Evolutionary conservation across 1,139 yeast genomes (phyloP), one percentile per base, ranked within the genome.

Genomic region (Yamadazyma atmosphaerica): DNA sequence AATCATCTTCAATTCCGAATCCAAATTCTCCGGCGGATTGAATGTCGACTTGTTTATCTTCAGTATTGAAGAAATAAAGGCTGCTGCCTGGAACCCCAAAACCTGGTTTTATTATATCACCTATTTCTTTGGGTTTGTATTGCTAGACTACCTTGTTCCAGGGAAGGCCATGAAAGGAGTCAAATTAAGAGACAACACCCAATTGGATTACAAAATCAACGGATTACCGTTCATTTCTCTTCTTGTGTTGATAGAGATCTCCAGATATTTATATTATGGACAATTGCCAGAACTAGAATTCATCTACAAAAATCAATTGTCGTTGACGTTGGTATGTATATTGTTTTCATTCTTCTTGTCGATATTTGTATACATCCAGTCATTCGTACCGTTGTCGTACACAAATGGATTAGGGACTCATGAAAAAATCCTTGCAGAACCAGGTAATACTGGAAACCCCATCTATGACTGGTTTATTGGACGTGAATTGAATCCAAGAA

Each of bases 381-480:
- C 96, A 2, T 90, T 82, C 55, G 49, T 83, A 13, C 87, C 87
- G 12, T 61, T 79, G 33, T 47, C 58, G 11, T 61, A 48, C 19
- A 60, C 63, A 16, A 83, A 84, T 56, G 85, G 81, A 11, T 46
- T 51, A 5, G 77, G 74, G 13, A 81, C 79, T 4, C 68, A 67
- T 13, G 94, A 86, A 54, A 74, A 86, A 43, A 79, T 90, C 32
- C 70, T 92, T 41, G 92, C 97, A 0, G 65, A 77, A 31, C 94
- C 94, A 34, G 98, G 98, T 3, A 92, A 92, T 63, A 73, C 96
- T 0, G 87, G 88, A 0, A 81, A 78, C 49, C 49, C 65, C 1
- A 53, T 90, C 21, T 92, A 86, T 58, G 97, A 92, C 61, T 92
- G 97, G 96, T 94, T 88, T 56, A 89, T 92, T 58, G 99, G 99